These are phyloP conservation scores for Phaeosphaeriaceae sp. DNA, from an alignment of 2,329 filamentous ascomycete genomes.

Conservation along the genomic window DNA sequence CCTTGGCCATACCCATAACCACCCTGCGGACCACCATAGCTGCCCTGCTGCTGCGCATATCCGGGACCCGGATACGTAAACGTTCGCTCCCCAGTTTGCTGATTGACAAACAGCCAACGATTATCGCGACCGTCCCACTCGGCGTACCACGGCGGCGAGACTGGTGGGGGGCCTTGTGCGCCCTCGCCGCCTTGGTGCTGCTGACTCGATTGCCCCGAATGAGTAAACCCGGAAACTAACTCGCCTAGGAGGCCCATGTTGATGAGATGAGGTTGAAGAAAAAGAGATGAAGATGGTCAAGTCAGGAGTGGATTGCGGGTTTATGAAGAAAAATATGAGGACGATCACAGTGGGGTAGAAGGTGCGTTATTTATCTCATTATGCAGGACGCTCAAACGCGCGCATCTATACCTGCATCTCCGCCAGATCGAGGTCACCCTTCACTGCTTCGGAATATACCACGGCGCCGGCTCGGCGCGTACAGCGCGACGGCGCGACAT, in stretches of 20 bases:
- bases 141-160: conserved; percentile 32
- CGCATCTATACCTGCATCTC: conserved; percentile 4
- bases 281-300: background rate
- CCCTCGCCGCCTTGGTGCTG: conserved; percentile 13
- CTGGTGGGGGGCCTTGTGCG: conserved; percentile 30
- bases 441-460: conserved; percentile 11
- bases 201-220: conserved; percentile 17
- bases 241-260: conserved; percentile 31
- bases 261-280: background rate
- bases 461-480: conserved; percentile 2
- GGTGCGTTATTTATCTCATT: conserved; percentile 19
- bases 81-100: conserved; percentile 33
- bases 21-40: conserved; percentile 15
- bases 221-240: conserved; percentile 25
- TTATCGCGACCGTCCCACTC: conserved; percentile 32
- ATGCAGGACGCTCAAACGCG: background rate
- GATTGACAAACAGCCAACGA: conserved; percentile 37
- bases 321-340: background rate
- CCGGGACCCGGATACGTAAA: conserved; percentile 30
- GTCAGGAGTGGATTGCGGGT: background rate
- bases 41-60: conserved; percentile 29
- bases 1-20: conserved; percentile 17
- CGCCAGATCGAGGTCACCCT: conserved; percentile 8
- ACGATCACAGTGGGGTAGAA: background rate
- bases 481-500: background rate